Evolutionary conservation across 805 yeast genomes (phyloP).

Genomic region (Yarrowia hollandica): DNA sequence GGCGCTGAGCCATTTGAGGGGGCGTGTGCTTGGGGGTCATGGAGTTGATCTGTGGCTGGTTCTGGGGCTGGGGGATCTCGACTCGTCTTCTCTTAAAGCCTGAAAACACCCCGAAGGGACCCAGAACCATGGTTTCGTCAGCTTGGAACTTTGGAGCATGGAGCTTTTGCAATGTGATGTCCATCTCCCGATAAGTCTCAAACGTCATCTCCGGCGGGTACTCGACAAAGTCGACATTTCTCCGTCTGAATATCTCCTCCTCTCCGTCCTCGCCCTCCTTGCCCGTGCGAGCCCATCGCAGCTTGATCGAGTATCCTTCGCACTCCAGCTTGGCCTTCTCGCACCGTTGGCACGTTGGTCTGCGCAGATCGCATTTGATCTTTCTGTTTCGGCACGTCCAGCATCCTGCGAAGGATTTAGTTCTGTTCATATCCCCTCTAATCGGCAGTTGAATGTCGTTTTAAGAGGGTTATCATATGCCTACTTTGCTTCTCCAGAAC

Average conservation of each 20-base stretch:
- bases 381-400: constrained; percentile 82
- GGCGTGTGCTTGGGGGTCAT: constrained; percentile 28
- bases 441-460: constrained; percentile 24
- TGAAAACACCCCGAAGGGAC: constrained; percentile 83
- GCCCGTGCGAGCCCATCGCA: constrained; percentile 61
- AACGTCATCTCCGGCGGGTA: constrained; percentile 63
- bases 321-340: constrained; percentile 64
- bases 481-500: not conserved
- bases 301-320: constrained; percentile 79
- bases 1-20: too few species aligned
- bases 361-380: constrained; percentile 72
- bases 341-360: constrained; percentile 74
- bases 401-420: constrained; percentile 83
- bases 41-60: constrained; percentile 9
- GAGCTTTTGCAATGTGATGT: constrained; percentile 59
- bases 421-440: constrained; percentile 41
- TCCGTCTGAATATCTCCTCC: constrained; percentile 63
- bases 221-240: constrained; percentile 54
- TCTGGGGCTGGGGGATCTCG: not conserved
- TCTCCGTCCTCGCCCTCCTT: constrained; percentile 35
- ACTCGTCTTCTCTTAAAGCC: constrained; percentile 39
- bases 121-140: constrained; percentile 55
- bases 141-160: constrained; percentile 49
- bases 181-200: constrained; percentile 80
- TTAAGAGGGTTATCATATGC: not conserved